Evolutionary conservation across 2,329 filamentous ascomycete species (phyloP).

Genomic region (Scytalidium sp.): DNA sequence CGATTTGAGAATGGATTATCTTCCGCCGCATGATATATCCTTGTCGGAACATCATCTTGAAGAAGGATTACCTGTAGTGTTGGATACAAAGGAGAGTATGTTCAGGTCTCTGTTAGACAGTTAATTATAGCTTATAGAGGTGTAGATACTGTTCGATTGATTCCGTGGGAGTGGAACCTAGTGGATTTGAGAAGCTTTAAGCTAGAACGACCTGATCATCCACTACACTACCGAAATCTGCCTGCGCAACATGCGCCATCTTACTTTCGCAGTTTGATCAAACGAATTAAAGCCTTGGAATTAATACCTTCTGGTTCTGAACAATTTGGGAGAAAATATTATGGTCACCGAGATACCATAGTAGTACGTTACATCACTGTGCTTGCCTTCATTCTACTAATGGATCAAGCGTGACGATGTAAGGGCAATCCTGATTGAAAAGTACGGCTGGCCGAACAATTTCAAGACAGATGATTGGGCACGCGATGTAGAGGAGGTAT

Average conservation of each 20-base stretch:
- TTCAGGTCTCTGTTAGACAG: neutral
- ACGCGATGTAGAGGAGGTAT: neutral
- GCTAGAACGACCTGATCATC: neutral
- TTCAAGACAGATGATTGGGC: neutral
- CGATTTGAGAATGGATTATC: neutral
- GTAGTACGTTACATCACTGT: neutral
- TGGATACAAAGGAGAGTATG: neutral
- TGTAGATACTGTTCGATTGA: neutral
- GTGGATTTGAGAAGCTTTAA: neutral
- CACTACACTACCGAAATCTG: neutral
- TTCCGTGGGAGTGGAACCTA: neutral
- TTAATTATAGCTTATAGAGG: neutral
- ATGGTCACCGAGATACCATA: neutral
- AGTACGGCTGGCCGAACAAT: neutral
- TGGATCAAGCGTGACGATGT: neutral
- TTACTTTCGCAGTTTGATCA: neutral
- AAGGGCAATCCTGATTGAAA: neutral
- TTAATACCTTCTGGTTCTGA: neutral
- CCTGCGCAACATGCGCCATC: neutral
- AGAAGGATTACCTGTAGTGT: neutral
- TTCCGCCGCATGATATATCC: neutral
- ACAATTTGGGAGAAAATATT: neutral
- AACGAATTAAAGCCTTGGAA: neutral
- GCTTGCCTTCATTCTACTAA: neutral
- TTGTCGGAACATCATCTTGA: neutral